Base-by-base conservation (phyloP, 371 early-diverging fungal genomes). In the Chytridium lagenaria region DNA sequence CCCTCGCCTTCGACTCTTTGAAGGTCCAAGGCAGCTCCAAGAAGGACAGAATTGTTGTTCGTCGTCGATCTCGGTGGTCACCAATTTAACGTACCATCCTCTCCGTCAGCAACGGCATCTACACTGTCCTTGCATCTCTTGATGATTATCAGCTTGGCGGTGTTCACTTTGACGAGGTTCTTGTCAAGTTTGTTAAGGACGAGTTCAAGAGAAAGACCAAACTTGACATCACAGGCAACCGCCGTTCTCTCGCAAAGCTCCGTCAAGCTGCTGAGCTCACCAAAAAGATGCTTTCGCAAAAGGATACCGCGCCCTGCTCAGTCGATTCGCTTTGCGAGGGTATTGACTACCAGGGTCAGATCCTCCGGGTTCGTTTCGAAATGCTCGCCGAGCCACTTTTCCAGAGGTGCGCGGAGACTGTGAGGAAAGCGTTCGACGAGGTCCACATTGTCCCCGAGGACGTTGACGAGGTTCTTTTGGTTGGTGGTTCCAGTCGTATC, bases 61-160 rank as follows among this genome's bases (percentile, higher is more conserved):
- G 95, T 99, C 23, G 92, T 96, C 75, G 99, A 99, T 85, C 87
- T 99, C 68, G 99, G 99, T 68, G 99, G 94, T 52, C 93, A 95
- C 65, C 93, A 94, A 28, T 93, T 99, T 73, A 98, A 96, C 78
- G 90, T 98, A 92, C 96, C 65, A 89, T 98, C 50, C 84, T 98
- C 59, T 90, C 92, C 59, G 87, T 91, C 64, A 92, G 92, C 76
- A 89, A 95, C 70, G 99, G 98, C 38, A 87, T 99, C 70, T 93
- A 90, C 86, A 90, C 94, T 40, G 90, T 96, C 73, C 88, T 97
- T 59, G 89, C 89, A 44, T 90, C 93, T 68, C 90, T 91, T 37
- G 94, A 95, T 80, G 94, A 94, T 69, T 86, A 90, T 82, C 88
- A 92, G 68, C 82, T 95, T 75, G 92, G 99, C 77, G 99, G 99